Conservation (phyloP, 2,329 filamentous ascomycete species). For the Nemania sp. region DNA sequence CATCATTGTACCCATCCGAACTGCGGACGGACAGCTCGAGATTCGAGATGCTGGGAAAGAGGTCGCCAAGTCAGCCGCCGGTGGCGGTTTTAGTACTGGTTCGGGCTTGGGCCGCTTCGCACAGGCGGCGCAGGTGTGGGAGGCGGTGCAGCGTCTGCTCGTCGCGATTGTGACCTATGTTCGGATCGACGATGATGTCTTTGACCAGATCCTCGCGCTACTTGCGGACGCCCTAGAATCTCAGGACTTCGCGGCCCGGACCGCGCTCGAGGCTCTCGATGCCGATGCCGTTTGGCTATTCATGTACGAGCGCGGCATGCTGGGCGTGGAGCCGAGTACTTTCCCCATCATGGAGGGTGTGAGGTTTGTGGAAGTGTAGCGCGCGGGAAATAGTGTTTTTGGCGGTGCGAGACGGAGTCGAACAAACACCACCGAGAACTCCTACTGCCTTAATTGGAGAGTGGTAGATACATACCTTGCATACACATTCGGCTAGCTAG, state of each 20-base stretch:
- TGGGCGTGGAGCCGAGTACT: slow-evolving; percentile 39
- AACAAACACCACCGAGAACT: neutral
- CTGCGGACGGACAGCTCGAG: slow-evolving; percentile 31
- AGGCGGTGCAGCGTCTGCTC: slow-evolving; percentile 63
- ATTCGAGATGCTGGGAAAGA: slow-evolving; percentile 25
- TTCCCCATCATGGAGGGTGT: slow-evolving; percentile 50
- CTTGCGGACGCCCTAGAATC: slow-evolving; percentile 56
- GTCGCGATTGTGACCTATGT: slow-evolving; percentile 66
- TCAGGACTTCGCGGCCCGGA: slow-evolving; percentile 51
- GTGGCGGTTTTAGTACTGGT: neutral
- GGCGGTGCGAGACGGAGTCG: neutral
- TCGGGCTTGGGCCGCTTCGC: slow-evolving; percentile 61
- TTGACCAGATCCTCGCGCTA: slow-evolving; percentile 72
- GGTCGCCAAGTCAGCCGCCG: slow-evolving; percentile 14
- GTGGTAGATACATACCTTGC: too few species aligned
- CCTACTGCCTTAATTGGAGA: neutral
- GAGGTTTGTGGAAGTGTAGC: slow-evolving; percentile 41
- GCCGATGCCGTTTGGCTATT: slow-evolving; percentile 78
- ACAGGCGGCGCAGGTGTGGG: slow-evolving; percentile 67
- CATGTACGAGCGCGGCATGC: slow-evolving; percentile 53
- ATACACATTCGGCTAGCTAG: too few species aligned
- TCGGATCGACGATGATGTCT: slow-evolving; percentile 67
- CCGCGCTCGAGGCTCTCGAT: slow-evolving; percentile 67
- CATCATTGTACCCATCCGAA: slow-evolving; percentile 38
- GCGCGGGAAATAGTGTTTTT: too few species aligned